phyloP scores from a whole-genome alignment of 2,329 filamentous ascomycete species.

The Thielaviopsis ethacetica region DNA sequence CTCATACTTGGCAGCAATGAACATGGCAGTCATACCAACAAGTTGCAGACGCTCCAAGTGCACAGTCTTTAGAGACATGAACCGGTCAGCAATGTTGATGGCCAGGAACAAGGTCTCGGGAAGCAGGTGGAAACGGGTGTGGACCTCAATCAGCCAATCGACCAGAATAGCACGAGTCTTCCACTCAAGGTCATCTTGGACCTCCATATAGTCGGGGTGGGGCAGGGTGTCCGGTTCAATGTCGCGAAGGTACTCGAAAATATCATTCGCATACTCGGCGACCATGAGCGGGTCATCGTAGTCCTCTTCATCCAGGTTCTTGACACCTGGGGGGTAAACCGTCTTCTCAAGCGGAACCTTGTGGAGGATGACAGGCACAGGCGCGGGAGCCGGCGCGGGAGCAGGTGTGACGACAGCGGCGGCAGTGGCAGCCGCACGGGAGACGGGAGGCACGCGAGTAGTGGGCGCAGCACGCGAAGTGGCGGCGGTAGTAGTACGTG shows the following conservation, averaged over 20 bases:
- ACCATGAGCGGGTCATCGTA: conserved; percentile 92
- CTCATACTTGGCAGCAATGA: conserved; percentile 98
- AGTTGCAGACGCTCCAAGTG: conserved; percentile 91
- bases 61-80: conserved; percentile 88
- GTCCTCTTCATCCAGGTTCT: conserved; percentile 73
- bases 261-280: conserved; percentile 90
- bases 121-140: conserved; percentile 87
- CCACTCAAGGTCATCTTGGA: conserved; percentile 92
- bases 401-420: not conserved
- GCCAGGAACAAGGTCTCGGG: conserved; percentile 93
- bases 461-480: not conserved
- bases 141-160: conserved; percentile 97
- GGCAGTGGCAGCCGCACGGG: not conserved
- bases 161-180: conserved; percentile 95
- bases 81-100: conserved; percentile 97
- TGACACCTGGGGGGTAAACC: conserved; percentile 22
- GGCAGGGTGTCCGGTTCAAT: conserved; percentile 66
- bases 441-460: not conserved
- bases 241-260: conserved; percentile 87
- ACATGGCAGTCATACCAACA: conserved; percentile 97
- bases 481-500: not conserved
- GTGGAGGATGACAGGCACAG: conserved; percentile 13
- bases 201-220: conserved; percentile 87
- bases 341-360: conserved; percentile 15
- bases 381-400: conserved; percentile 9